A percentile compares a stretch with the other conserved stretches of the same genome.
Evolutionary conservation across 768 basidiomycete genomes (phyloP).

Genomic region (Suillus subluteus): DNA sequence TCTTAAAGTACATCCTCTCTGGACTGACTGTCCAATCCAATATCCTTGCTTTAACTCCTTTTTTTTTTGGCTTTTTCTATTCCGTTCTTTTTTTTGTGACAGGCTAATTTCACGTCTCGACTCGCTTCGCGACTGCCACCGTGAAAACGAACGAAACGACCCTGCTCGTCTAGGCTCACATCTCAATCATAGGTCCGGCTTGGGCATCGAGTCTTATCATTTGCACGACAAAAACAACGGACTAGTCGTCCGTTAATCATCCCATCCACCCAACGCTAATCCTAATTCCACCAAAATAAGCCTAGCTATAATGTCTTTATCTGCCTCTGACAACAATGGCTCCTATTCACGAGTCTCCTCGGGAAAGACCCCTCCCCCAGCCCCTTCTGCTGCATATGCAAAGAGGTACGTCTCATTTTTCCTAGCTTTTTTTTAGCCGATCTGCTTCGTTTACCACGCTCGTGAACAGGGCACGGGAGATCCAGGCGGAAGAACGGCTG

Average conservation of each 20-base stretch:
- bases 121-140: conserved; percentile 26
- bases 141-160: conserved; percentile 33
- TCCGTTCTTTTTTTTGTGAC: conserved; percentile 22
- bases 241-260: conserved; percentile 37
- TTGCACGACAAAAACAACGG: conserved; percentile 35
- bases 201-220: conserved; percentile 26
- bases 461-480: conserved; percentile 72
- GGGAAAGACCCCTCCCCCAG: conserved; percentile 89
- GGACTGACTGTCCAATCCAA: conserved; percentile 33
- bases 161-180: conserved; percentile 22
- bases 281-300: conserved; percentile 67
- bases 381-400: conserved; percentile 86
- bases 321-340: conserved; percentile 79
- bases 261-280: conserved; percentile 58
- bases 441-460: conserved; percentile 20
- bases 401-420: conserved; percentile 62
- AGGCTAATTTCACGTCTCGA: conserved; percentile 35
- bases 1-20: conserved; percentile 35
- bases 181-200: conserved; percentile 18
- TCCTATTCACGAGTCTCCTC: conserved; percentile 82
- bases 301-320: conserved; percentile 86
- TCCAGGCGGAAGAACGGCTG: conserved; percentile 77
- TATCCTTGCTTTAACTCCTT: conserved; percentile 31
- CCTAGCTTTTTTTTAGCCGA: conserved; percentile 16
- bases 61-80: conserved; percentile 19